phyloP scores from a whole-genome alignment of 164 flowering plant species.

The Brasenia schreberi region DNA sequence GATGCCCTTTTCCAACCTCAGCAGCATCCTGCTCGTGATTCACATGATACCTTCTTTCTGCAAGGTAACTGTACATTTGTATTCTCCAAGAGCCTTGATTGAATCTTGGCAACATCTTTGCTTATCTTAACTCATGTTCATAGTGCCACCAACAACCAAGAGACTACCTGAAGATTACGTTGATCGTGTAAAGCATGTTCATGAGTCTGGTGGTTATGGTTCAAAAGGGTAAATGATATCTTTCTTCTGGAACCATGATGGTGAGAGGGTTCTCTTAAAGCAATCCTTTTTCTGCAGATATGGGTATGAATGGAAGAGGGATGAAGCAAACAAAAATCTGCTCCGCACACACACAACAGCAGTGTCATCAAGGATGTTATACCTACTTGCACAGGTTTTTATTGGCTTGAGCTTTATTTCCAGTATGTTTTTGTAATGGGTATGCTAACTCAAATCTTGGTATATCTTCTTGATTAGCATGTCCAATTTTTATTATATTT shows the following conservation, averaged over 20 bases:
- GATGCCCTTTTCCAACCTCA: conserved; percentile 96
- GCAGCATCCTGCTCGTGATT: conserved; percentile 99
- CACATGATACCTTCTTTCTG: conserved; percentile 93
- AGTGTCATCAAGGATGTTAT: conserved; percentile 89
- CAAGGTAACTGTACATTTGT: conserved; percentile 24
- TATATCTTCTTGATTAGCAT: too few species aligned
- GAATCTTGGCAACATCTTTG: background rate
- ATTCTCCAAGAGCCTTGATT: too few species aligned
- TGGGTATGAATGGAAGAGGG: conserved; percentile 87
- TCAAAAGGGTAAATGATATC: conserved; percentile 59
- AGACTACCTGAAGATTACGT: conserved; percentile 88
- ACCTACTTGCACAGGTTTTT: conserved; percentile 70
- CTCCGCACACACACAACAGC: conserved; percentile 96
- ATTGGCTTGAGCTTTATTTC: background rate
- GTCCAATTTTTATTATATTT: too few species aligned
- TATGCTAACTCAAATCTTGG: too few species aligned
- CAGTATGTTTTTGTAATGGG: background rate
- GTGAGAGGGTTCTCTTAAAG: background rate
- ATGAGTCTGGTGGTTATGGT: conserved; percentile 87
- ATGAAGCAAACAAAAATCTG: conserved; percentile 87
- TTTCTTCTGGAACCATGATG: background rate
- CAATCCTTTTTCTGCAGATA: conserved; percentile 31
- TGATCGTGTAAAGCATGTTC: conserved; percentile 69
- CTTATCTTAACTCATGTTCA: background rate
- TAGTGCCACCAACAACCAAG: conserved; percentile 75